These are phyloP conservation scores for Saccharata proteae DNA, from an alignment of 2,329 filamentous ascomycete species.

Conservation along the genomic window DNA sequence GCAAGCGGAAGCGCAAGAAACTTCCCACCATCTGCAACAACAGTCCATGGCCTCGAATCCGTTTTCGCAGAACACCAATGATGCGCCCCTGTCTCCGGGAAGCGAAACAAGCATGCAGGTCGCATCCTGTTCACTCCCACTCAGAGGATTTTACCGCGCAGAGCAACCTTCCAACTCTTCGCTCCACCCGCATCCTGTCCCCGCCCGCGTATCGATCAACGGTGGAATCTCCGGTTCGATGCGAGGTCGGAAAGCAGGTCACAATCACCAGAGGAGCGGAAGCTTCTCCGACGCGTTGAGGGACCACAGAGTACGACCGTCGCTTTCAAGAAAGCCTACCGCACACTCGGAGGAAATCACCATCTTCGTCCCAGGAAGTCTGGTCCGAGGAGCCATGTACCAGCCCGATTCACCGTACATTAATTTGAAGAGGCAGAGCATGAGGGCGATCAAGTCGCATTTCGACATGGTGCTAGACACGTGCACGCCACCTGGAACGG, in stretches of 20 bases:
- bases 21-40: too few relatives aligned
- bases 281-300: conserved; percentile 78
- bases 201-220: conserved; percentile 14
- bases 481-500: conserved; percentile 11
- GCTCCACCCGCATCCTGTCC: conserved; percentile 26
- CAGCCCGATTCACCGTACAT: conserved; percentile 76
- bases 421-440: conserved; percentile 32
- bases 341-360: conserved; percentile 1
- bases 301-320: conserved; percentile 48
- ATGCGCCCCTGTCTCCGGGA: conserved; percentile 30
- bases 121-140: conserved; percentile 47
- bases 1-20: too few relatives aligned
- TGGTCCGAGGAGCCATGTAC: conserved; percentile 76
- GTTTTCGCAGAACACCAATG: conserved; percentile 17
- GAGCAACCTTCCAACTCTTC: conserved; percentile 26
- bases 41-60: too few relatives aligned
- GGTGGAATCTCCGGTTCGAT: conserved; percentile 12
- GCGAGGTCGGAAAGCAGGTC: conserved; percentile 17
- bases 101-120: conserved; percentile 44
- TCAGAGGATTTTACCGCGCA: conserved; percentile 21
- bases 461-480: conserved; percentile 17
- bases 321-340: conserved; percentile 34
- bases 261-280: conserved; percentile 67
- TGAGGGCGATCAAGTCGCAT: conserved; percentile 20
- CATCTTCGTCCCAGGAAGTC: conserved; percentile 58